Conservation (phyloP, 169 alveolate genomes). For the Cryptosporidium tyzzeri region DNA sequence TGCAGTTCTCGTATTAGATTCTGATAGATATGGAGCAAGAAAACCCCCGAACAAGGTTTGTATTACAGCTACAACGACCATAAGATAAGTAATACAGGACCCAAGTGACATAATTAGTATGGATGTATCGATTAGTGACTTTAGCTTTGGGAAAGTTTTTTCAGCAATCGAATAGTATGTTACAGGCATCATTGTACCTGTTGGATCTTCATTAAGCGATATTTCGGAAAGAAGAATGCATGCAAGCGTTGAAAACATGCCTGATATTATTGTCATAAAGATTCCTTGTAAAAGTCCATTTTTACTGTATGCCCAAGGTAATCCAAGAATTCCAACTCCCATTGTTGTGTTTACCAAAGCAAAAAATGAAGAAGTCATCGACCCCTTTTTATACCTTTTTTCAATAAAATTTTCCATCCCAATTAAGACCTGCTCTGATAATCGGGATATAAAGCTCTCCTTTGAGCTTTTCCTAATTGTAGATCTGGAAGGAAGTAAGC, state of each 20-base stretch:
- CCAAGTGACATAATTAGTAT: conserved; percentile 69
- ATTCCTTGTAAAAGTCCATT: conserved; percentile 74
- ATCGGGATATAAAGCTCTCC: conserved; percentile 67
- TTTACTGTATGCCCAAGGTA: conserved; percentile 75
- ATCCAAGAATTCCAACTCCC: conserved; percentile 74
- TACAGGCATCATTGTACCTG: conserved; percentile 52
- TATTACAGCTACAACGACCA: conserved; percentile 62
- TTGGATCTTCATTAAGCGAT: conserved; percentile 41
- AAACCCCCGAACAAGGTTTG: conserved; percentile 56
- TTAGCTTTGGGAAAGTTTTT: conserved; percentile 56
- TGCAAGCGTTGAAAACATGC: conserved; percentile 65
- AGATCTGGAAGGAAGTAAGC: conserved; percentile 33
- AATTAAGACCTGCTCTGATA: conserved; percentile 66
- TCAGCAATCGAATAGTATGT: conserved; percentile 73
- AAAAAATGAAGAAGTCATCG: conserved; percentile 67
- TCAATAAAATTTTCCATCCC: conserved; percentile 69
- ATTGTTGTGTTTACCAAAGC: conserved; percentile 74
- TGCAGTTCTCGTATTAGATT: conserved; percentile 32
- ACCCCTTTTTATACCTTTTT: conserved; percentile 51
- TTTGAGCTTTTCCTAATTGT: conserved; percentile 26
- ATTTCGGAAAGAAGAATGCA: conserved; percentile 64
- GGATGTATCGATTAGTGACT: conserved; percentile 39
- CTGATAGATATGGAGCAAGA: conserved; percentile 29
- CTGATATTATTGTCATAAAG: conserved; percentile 35
- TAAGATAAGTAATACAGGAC: conserved; percentile 58